phyloP scores from a whole-genome alignment of 164 flowering plant species.

The Umbilicus rupestris region DNA sequence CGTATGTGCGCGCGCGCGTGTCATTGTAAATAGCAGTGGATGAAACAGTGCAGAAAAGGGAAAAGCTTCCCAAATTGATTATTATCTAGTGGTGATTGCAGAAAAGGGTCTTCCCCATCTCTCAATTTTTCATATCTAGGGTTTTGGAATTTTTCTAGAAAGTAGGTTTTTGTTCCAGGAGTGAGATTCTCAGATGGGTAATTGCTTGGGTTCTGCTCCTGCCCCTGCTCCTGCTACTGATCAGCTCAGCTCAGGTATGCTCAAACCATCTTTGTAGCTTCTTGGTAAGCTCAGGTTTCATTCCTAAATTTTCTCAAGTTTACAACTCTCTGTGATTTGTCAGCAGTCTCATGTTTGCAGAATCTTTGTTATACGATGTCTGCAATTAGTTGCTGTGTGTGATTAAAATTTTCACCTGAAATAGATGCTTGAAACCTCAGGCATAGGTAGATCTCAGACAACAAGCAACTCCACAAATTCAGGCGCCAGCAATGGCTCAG shows the following conservation, averaged over 20 bases:
- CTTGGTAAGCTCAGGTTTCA: too few relatives aligned
- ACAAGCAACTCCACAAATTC: conserved; percentile 26
- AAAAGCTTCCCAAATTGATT: background rate
- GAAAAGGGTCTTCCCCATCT: background rate
- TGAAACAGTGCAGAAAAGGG: background rate
- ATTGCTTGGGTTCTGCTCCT: background rate
- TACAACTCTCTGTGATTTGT: background rate
- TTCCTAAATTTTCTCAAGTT: background rate
- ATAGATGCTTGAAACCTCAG: background rate
- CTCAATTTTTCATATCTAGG: background rate
- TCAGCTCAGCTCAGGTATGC: conserved; percentile 4
- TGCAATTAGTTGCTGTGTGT: background rate
- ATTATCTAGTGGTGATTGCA: background rate
- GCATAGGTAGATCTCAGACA: conserved; percentile 22
- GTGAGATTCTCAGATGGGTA: background rate
- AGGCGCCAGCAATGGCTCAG: conserved; percentile 27
- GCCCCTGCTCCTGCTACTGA: background rate
- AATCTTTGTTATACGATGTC: background rate
- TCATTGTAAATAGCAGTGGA: conserved; percentile 1
- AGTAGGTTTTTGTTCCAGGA: conserved; percentile 1
- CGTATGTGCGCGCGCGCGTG: too few relatives aligned
- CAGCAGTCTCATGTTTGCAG: background rate
- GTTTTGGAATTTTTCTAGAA: background rate
- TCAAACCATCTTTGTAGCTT: background rate
- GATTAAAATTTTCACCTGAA: background rate